A percentile compares a stretch with the other conserved stretches of the same genome.
These are phyloP conservation scores for Podaxis carcinomalis DNA, from an alignment of 768 basidiomycete species.

Conservation along the genomic window DNA sequence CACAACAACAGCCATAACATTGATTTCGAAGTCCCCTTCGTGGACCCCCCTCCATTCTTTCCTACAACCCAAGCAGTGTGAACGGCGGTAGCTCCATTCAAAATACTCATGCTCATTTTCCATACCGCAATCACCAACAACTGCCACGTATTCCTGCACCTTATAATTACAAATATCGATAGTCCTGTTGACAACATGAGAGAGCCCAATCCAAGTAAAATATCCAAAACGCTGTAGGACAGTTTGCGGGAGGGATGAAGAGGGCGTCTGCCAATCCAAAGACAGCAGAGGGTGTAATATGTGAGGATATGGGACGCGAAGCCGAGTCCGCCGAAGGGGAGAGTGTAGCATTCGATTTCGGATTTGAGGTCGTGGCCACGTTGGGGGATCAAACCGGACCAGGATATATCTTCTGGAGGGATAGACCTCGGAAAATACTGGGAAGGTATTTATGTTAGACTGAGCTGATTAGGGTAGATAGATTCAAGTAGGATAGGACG, in stretches of 20 bases:
- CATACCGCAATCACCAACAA: slow-evolving; percentile 16
- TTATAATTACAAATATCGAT: slow-evolving; percentile 13
- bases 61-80: slow-evolving; percentile 6
- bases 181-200: slow-evolving; percentile 8
- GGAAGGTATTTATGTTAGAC: no score
- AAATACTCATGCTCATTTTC: slow-evolving; percentile 16
- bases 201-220: background rate
- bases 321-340: slow-evolving; percentile 16
- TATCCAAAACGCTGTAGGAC: background rate
- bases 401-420: no score
- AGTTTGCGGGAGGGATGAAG: slow-evolving; percentile 9
- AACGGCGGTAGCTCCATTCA: slow-evolving; percentile 18
- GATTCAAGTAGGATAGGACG: no score
- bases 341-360: slow-evolving; percentile 16
- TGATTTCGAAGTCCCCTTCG: background rate
- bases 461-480: no score
- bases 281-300: slow-evolving; percentile 17
- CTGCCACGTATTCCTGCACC: slow-evolving; percentile 17
- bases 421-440: no score
- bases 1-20: slow-evolving; percentile 13
- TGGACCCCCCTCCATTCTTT: background rate
- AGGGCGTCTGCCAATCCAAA: slow-evolving; percentile 16
- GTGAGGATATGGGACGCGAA: slow-evolving; percentile 17
- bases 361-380: background rate
- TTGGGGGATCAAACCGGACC: background rate